These are phyloP conservation scores for Microdochium trichocladiopsis DNA, from an alignment of 2,329 filamentous ascomycete species.

Conservation along the genomic window DNA sequence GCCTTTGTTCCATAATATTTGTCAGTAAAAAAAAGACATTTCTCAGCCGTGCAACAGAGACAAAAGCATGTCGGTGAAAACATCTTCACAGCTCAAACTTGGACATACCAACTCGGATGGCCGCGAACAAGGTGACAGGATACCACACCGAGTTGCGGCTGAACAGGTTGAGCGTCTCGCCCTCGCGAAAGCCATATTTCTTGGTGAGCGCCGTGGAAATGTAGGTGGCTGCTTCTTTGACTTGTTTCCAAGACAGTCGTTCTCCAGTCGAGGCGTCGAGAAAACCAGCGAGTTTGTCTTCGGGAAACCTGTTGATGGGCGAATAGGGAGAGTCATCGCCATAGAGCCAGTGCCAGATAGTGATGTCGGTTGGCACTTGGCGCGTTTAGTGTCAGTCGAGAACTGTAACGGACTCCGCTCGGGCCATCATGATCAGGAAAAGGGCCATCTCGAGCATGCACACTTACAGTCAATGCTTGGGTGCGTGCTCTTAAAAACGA, in stretches of 20 bases:
- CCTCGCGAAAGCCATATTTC: conserved; percentile 43
- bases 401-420: background rate
- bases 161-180: conserved; percentile 54
- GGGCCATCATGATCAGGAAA: background rate
- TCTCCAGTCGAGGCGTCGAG: conserved; percentile 50
- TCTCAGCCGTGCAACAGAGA: no score
- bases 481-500: conserved; percentile 12
- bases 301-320: conserved; percentile 12
- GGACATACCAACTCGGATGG: conserved; percentile 31
- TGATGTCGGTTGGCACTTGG: conserved; percentile 11
- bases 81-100: no score
- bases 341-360: conserved; percentile 17
- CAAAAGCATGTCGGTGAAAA: background rate
- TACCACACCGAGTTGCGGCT: conserved; percentile 62
- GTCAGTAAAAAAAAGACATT: background rate
- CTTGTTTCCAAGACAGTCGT: conserved; percentile 47
- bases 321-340: conserved; percentile 10
- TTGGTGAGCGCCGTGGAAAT: conserved; percentile 54
- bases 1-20: conserved; percentile 11
- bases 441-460: background rate
- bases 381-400: background rate
- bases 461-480: conserved; percentile 12
- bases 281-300: conserved; percentile 12
- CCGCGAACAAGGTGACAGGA: conserved; percentile 49
- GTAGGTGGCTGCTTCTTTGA: conserved; percentile 48